A percentile compares a stretch with the other conserved stretches of the same genome.
Evolutionary conservation across 331 rosid genomes (phyloP).

Genomic region (Phaseolus coccineus): DNA sequence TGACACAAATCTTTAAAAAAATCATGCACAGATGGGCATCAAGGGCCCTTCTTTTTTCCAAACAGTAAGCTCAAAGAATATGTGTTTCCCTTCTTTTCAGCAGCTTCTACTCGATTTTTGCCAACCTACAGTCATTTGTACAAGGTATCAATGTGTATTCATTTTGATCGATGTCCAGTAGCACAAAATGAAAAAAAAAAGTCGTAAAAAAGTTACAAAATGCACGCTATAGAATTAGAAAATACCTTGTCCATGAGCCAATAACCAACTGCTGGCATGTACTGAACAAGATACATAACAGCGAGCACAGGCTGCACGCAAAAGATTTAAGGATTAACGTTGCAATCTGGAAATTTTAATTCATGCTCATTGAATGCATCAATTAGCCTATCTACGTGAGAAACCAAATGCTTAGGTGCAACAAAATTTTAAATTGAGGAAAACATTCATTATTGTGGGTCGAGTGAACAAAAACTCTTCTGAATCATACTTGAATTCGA

Average conservation of each 20-base stretch:
- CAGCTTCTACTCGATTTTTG: slow-evolving; percentile 80
- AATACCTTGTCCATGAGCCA: slow-evolving; percentile 98
- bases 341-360: slow-evolving; percentile 11
- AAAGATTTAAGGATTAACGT: not conserved
- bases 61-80: slow-evolving; percentile 81
- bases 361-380: slow-evolving; percentile 22
- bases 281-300: slow-evolving; percentile 93
- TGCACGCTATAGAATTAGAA: slow-evolving; percentile 27
- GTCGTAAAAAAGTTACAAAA: not conserved
- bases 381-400: slow-evolving; percentile 24
- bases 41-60: slow-evolving; percentile 72
- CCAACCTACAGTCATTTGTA: slow-evolving; percentile 65
- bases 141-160: slow-evolving; percentile 15
- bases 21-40: slow-evolving; percentile 12
- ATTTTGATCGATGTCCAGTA: not conserved
- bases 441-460: slow-evolving; percentile 10
- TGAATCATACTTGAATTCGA: not conserved
- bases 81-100: slow-evolving; percentile 72
- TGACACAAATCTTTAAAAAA: slow-evolving; percentile 20
- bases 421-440: slow-evolving; percentile 3
- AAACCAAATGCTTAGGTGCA: slow-evolving; percentile 19
- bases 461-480: not conserved
- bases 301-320: slow-evolving; percentile 84
- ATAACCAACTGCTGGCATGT: slow-evolving; percentile 89
- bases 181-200: not conserved